phyloP scores from a whole-genome alignment of 306 rosid species.

The Prunus salicina region DNA sequence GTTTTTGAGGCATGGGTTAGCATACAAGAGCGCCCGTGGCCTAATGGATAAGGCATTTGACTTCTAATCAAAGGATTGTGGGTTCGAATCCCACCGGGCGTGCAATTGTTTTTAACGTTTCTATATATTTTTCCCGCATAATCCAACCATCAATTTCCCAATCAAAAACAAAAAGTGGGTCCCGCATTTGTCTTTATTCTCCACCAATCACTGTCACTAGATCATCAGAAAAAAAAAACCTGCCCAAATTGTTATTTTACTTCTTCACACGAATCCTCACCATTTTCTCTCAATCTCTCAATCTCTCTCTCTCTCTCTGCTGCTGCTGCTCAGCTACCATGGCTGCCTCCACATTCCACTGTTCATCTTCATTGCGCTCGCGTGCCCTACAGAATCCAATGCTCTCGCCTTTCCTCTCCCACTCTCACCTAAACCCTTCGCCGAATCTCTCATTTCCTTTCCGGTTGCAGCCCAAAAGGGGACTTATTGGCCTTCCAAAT shows the following conservation, averaged over 20 bases:
- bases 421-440: conserved; percentile 12
- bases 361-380: conserved; percentile 7
- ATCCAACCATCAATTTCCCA: background rate
- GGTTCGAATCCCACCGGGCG: conserved; percentile 42
- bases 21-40: conserved; percentile 29
- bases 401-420: background rate
- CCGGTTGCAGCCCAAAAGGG: conserved; percentile 21
- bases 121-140: accelerated
- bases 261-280: background rate
- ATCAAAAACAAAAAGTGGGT: background rate
- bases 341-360: conserved; percentile 26
- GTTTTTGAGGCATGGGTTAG: too few species aligned
- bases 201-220: background rate
- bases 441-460: conserved; percentile 43
- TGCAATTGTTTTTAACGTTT: background rate
- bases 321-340: conserved; percentile 2
- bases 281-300: background rate
- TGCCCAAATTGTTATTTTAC: background rate
- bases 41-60: conserved; percentile 40
- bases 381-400: conserved; percentile 16
- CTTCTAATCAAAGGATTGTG: conserved; percentile 39
- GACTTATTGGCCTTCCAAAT: conserved; percentile 27
- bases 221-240: background rate
- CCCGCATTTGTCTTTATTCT: background rate
- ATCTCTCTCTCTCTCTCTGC: background rate